phyloP scores from a whole-genome alignment of 495 filamentous ascomycete species.

The Neurospora discreta region DNA sequence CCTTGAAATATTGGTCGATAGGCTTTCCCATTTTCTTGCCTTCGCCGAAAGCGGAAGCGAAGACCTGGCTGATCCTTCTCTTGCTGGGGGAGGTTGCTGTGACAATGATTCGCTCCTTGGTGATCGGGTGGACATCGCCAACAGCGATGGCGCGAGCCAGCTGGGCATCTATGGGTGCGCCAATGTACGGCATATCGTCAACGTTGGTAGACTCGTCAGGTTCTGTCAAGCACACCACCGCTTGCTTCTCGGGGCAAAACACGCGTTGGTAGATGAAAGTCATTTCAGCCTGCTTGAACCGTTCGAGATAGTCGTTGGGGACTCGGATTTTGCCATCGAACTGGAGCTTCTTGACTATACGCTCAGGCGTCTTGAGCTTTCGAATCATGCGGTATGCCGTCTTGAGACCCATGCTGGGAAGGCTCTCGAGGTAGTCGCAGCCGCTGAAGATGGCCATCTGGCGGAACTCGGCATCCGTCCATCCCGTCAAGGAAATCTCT shows the following conservation, averaged over 20 bases:
- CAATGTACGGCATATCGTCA: conserved; percentile 68
- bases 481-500: conserved; percentile 80
- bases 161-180: conserved; percentile 52
- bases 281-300: conserved; percentile 74
- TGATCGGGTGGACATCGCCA: conserved; percentile 83
- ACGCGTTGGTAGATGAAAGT: conserved; percentile 94
- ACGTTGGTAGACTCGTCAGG: conserved; percentile 48
- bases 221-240: conserved; percentile 61
- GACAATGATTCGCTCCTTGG: conserved; percentile 56
- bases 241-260: conserved; percentile 63
- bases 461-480: conserved; percentile 84
- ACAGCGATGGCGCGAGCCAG: conserved; percentile 66
- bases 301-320: conserved; percentile 62
- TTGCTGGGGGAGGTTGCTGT: conserved; percentile 19
- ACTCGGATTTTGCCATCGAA: conserved; percentile 79
- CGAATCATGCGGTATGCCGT: conserved; percentile 84
- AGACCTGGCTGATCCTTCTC: conserved; percentile 30
- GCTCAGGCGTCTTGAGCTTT: conserved; percentile 79
- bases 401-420: conserved; percentile 80
- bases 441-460: conserved; percentile 95
- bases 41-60: conserved; percentile 17
- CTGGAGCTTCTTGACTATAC: conserved; percentile 65
- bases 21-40: conserved; percentile 46
- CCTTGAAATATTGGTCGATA: conserved; percentile 69
- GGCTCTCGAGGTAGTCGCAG: conserved; percentile 87